Conservation (phyloP, 2,329 filamentous ascomycete genomes). For the Aureobasidium sp. region DNA sequence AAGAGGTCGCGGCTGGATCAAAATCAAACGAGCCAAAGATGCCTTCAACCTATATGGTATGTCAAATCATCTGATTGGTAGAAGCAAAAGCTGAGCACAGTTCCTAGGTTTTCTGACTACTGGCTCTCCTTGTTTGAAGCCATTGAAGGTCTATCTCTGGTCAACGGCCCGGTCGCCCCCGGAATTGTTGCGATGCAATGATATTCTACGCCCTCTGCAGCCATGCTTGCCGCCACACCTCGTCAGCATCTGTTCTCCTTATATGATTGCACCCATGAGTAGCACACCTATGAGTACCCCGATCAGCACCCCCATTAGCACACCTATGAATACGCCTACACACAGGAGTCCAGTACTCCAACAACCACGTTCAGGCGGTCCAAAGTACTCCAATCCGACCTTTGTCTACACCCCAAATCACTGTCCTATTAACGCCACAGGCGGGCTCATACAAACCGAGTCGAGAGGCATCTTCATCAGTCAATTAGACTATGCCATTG, state of each 20-base stretch:
- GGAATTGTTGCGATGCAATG: slow-evolving; percentile 10
- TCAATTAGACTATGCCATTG: slow-evolving; percentile 7
- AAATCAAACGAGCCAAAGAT: slow-evolving; percentile 2
- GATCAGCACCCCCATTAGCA: neutral
- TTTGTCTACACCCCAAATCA: neutral
- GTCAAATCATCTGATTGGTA: neutral
- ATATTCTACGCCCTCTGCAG: neutral
- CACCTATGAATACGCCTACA: neutral
- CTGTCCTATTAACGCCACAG: slow-evolving; percentile 1
- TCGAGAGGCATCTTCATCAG: slow-evolving; percentile 12
- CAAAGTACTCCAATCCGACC: neutral
- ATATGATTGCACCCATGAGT: neutral
- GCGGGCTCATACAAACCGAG: slow-evolving; percentile 1
- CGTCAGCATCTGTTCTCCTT: neutral
- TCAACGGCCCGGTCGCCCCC: slow-evolving; percentile 11
- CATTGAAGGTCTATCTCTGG: slow-evolving; percentile 10
- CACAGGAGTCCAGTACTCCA: neutral
- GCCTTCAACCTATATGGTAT: slow-evolving; percentile 15
- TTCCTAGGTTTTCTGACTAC: neutral
- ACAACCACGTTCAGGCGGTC: neutral
- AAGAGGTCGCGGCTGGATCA: slow-evolving; percentile 12
- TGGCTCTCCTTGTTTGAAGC: neutral
- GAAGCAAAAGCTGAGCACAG: neutral
- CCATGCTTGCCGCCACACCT: neutral
- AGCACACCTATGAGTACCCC: neutral